phyloP scores from a whole-genome alignment of 306 rosid species.

The Casuarina cunninghamiana region DNA sequence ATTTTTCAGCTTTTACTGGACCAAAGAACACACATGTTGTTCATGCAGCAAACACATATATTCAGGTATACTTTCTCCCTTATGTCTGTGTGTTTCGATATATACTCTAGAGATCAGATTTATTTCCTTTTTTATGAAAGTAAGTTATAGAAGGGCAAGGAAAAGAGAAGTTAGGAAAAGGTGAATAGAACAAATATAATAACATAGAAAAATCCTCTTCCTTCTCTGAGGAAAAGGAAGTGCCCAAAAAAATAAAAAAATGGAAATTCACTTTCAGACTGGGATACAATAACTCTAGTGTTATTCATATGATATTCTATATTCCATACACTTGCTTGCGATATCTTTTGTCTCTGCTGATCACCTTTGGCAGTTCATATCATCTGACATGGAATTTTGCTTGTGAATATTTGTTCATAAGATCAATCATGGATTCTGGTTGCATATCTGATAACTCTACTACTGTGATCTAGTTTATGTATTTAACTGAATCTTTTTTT shows the following conservation, averaged over 20 bases:
- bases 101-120: background rate
- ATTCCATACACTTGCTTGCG: background rate
- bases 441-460: background rate
- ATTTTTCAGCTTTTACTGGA: slow-evolving; percentile 78
- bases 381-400: background rate
- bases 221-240: background rate
- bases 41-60: slow-evolving; percentile 81
- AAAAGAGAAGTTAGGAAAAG: background rate
- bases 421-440: background rate
- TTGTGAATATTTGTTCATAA: background rate
- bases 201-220: background rate
- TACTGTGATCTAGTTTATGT: slow-evolving; percentile 18
- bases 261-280: no score
- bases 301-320: background rate
- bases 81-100: background rate
- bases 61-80: slow-evolving; percentile 61
- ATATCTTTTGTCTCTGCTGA: background rate
- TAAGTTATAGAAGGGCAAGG: background rate
- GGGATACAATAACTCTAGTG: background rate
- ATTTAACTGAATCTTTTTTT: slow-evolving; percentile 14
- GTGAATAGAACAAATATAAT: background rate
- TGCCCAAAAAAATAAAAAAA: no score
- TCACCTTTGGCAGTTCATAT: background rate
- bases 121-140: background rate
- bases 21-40: slow-evolving; percentile 59